Evolutionary conservation across 1,139 yeast species (phyloP).

Genomic region (Debaryomyces fabryi): DNA sequence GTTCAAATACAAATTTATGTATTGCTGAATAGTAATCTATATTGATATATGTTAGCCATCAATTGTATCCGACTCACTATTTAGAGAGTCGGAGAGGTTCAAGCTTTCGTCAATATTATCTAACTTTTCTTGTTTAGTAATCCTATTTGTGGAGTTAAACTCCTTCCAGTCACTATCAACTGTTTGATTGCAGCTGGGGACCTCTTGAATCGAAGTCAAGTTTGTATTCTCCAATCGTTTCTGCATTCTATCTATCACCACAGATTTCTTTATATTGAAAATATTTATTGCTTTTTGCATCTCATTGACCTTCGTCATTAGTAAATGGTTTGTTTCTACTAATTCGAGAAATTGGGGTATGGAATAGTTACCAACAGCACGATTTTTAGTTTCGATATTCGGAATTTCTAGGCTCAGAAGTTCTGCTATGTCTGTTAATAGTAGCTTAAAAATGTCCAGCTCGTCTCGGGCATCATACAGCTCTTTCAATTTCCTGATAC

Average conservation of each 20-base stretch:
- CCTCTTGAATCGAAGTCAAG: background rate
- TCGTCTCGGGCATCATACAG: background rate
- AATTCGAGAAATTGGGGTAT: conserved; percentile 3
- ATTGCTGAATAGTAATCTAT: background rate
- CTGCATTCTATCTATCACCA: conserved; percentile 3
- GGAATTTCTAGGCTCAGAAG: conserved; percentile 1
- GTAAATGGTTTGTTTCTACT: conserved; percentile 6
- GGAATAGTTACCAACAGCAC: background rate
- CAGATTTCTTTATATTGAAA: conserved; percentile 4
- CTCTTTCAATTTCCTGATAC: conserved; percentile 6
- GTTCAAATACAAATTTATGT: background rate
- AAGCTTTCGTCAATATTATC: background rate
- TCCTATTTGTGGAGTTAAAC: conserved; percentile 2
- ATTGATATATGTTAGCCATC: background rate
- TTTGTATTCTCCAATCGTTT: background rate
- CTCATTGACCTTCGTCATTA: conserved; percentile 3
- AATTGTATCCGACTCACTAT: background rate
- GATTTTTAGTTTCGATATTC: background rate
- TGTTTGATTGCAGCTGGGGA: background rate
- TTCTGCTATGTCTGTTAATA: background rate
- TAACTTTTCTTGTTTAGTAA: conserved; percentile 1
- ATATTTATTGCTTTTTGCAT: conserved; percentile 6
- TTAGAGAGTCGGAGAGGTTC: background rate
- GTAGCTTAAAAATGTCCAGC: background rate
- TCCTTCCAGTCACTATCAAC: background rate